Conservation (phyloP, 1,139 yeast species). For the Pichia sp. region DNA sequence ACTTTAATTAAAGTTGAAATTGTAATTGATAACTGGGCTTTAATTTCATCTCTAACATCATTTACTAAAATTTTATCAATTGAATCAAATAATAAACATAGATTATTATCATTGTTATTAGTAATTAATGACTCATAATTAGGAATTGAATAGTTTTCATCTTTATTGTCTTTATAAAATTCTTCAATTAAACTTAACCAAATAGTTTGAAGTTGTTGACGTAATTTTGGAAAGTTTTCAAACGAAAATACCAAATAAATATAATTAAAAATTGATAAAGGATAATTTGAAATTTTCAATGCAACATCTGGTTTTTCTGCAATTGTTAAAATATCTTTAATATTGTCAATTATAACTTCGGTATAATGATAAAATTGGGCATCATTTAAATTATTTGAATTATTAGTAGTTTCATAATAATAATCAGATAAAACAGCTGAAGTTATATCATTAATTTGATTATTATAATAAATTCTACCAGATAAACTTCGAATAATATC, state of each 20-base stretch:
- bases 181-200: constrained; percentile 23
- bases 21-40: constrained; percentile 14
- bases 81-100: constrained; percentile 26
- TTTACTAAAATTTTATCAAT: constrained; percentile 15
- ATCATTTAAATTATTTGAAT: background rate
- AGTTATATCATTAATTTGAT: constrained; percentile 73
- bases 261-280: constrained; percentile 20
- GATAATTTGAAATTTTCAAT: constrained; percentile 23
- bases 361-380: constrained; percentile 17
- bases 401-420: constrained; percentile 14
- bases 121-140: constrained; percentile 29
- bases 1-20: constrained; percentile 12
- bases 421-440: constrained; percentile 39
- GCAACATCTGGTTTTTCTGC: constrained; percentile 19
- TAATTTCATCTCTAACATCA: constrained; percentile 14
- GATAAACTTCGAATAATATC: constrained; percentile 57
- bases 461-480: constrained; percentile 68
- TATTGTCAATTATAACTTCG: constrained; percentile 19
- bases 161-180: constrained; percentile 18
- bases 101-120: constrained; percentile 25
- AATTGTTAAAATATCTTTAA: constrained; percentile 21
- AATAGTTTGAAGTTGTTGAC: constrained; percentile 16
- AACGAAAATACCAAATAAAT: constrained; percentile 25
- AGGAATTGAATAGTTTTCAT: constrained; percentile 18
- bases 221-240: constrained; percentile 17